Conservation (phyloP, 2,329 filamentous ascomycete species). For the Penicillium sp. region DNA sequence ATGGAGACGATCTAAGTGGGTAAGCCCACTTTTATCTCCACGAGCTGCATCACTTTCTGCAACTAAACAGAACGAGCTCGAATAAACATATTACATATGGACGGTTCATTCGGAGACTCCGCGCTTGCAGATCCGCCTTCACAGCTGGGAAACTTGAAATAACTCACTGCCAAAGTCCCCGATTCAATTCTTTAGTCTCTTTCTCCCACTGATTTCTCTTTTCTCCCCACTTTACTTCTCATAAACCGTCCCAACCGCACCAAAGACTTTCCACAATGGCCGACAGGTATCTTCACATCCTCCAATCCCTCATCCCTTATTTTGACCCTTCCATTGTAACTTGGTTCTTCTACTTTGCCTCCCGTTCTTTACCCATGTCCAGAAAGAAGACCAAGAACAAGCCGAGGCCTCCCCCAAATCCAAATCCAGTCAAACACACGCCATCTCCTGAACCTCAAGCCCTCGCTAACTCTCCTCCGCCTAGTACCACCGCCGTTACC, state of each 20-base stretch:
- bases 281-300: slow-evolving; percentile 14
- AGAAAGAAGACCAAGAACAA: slow-evolving; percentile 6
- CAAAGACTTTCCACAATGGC: slow-evolving; percentile 10
- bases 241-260: slow-evolving; percentile 1
- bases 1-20: slow-evolving; percentile 12
- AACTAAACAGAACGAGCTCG: slow-evolving; percentile 9
- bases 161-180: neutral
- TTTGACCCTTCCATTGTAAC: slow-evolving; percentile 1
- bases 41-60: slow-evolving; percentile 15
- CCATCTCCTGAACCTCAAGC: neutral
- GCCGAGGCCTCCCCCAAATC: slow-evolving; percentile 9
- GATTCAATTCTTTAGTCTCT: neutral
- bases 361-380: neutral
- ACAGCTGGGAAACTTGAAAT: slow-evolving; percentile 5
- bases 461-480: slow-evolving; percentile 8
- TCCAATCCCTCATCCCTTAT: neutral
- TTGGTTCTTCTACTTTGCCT: slow-evolving; percentile 5
- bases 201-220: neutral
- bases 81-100: neutral
- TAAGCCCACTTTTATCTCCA: slow-evolving; percentile 5
- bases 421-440: neutral
- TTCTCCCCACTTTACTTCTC: slow-evolving; percentile 3
- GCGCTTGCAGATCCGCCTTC: slow-evolving; percentile 6
- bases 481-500: slow-evolving; percentile 6
- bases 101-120: neutral